These are phyloP conservation scores for Punica granatum DNA, from an alignment of 345 rosid genomes.

Conservation along the genomic window DNA sequence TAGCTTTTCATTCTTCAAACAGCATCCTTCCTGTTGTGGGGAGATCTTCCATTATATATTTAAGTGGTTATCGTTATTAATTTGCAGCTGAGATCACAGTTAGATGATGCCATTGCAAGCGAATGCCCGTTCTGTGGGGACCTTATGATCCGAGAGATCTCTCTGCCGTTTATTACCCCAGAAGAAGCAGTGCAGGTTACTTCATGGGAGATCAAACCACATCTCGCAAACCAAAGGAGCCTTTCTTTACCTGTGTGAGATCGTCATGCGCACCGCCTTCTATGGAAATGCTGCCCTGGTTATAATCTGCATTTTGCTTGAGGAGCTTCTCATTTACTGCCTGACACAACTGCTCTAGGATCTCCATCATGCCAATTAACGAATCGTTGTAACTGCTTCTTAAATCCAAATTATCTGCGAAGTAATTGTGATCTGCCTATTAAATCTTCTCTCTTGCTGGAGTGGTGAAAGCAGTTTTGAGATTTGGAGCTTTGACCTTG, in stretches of 20 bases:
- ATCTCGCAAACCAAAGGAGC: constrained; percentile 51
- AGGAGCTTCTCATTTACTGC: neutral
- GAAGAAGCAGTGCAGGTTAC: constrained; percentile 60
- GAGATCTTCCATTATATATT: neutral
- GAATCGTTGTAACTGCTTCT: too few species aligned
- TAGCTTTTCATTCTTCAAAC: neutral
- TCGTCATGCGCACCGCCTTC: neutral
- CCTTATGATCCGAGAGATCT: constrained; percentile 79
- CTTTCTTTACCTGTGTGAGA: constrained; percentile 41
- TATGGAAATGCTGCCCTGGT: neutral
- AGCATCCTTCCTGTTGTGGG: neutral
- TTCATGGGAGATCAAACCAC: constrained; percentile 86
- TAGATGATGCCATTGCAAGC: constrained; percentile 90
- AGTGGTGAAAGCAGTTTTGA: neutral
- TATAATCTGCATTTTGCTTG: neutral
- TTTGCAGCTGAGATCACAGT: constrained; percentile 76
- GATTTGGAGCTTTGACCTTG: too few species aligned
- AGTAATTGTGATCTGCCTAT: too few species aligned
- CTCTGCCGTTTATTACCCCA: constrained; percentile 55
- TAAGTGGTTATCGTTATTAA: neutral
- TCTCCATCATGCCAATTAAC: too few species aligned
- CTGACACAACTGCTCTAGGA: too few species aligned
- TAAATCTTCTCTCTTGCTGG: neutral
- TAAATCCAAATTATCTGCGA: too few species aligned
- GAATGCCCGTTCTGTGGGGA: constrained; percentile 98